Evolutionary conservation across 768 basidiomycete genomes (phyloP).

Genomic region (Leucocoprinus sp.): DNA sequence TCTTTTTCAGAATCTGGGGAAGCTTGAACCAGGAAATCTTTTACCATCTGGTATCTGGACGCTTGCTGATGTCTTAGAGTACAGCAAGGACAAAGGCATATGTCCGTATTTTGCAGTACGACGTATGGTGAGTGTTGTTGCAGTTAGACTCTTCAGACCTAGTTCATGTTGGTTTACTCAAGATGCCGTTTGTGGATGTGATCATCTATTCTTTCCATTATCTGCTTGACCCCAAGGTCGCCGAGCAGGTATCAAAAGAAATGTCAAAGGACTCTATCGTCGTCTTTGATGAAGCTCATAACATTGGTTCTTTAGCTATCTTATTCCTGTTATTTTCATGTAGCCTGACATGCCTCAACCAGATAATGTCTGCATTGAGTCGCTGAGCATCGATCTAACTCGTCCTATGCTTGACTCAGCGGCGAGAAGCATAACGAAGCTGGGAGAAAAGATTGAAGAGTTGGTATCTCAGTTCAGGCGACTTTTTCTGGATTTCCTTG

Average conservation of each 20-base stretch:
- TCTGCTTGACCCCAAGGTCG: conserved; percentile 96
- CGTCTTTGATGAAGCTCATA: conserved; percentile 99
- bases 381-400: conserved; percentile 93
- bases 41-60: conserved; percentile 90
- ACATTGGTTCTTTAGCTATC: conserved; percentile 61
- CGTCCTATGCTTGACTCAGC: conserved; percentile 97
- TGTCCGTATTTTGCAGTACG: conserved; percentile 97
- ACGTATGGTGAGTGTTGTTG: conserved; percentile 61
- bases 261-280: conserved; percentile 97
- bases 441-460: conserved; percentile 95
- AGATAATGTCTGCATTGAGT: conserved; percentile 99
- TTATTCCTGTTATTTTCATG: neutral
- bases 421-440: conserved; percentile 72
- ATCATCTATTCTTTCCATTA: conserved; percentile 99
- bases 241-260: conserved; percentile 97
- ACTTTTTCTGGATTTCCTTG: neutral
- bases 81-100: conserved; percentile 75
- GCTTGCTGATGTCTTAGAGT: conserved; percentile 82
- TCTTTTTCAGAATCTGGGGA: conserved; percentile 61
- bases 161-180: conserved; percentile 11
- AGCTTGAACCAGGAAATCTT: conserved; percentile 71
- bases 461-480: conserved; percentile 27
- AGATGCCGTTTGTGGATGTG: conserved; percentile 95
- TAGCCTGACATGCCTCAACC: conserved; percentile 21
- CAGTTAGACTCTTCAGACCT: neutral